Base-by-base conservation (phyloP, 1,284 basidiomycete species). In the Ustilago crameri region DNA sequence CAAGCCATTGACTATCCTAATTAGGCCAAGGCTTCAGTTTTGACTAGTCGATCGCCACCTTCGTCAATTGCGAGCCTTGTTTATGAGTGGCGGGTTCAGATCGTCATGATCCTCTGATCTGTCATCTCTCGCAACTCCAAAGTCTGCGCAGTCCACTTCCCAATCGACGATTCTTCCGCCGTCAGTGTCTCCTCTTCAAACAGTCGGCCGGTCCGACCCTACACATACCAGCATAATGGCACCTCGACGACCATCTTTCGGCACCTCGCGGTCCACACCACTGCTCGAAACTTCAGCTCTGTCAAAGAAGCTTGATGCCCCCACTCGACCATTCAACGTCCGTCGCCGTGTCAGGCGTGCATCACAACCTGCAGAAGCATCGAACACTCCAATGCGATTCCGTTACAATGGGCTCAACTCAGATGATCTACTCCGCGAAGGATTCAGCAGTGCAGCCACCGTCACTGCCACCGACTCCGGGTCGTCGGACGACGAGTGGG, bases 401-500 rank as follows among this genome's bases (percentile, higher is more conserved):
- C 57, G 57, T 34, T 46, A 49, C 44, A 45, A 52, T 37, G 37
- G 49, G 3, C 30, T 56, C 37, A 22, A 22, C 9, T 5, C 61
- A 1, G 48, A 55, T 27, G 62, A 65, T 20, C 23, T 52, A 15
- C 46, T 56, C 2, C 40, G 49, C 9, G 64, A 60, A 50, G 57
- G 64, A 5, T 54, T 57, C 37, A 57, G 60, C 52, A 63, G 51
- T 45, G 46, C 35, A 37, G 35, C 65, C n/a, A 73, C 64, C 15
- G 46, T 44, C 41, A 72, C 64, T 17, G 57, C 55, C 56, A 62
- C 60, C 32, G 61, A 73, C 9, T 69, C 68, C 14, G 62, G 53
- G 18, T 57, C 68, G 2, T 71, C 68, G 27, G 71, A 74, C 18
- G 71, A 71, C 18, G 68, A 74, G 1, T 62, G 58, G 51, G 51